Evolutionary conservation across 2,329 filamentous ascomycete species (phyloP), one percentile per base, ranked within the genome.

Genomic region (Nothophoma quercina): DNA sequence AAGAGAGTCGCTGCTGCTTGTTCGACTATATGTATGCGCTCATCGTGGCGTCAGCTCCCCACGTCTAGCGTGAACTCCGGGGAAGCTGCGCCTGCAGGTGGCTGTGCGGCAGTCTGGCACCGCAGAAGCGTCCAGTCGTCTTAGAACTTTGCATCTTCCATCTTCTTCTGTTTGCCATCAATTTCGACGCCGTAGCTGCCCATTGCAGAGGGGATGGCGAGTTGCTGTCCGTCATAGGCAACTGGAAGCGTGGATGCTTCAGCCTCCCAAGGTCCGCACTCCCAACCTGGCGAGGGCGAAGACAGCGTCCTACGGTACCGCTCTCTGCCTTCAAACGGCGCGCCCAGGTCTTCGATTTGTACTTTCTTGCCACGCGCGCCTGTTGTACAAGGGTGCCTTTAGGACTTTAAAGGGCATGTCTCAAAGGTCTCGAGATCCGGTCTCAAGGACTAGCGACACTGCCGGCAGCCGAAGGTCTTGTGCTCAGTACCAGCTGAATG

Each of bases 21-120:
- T 25, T 43, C 28, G 26, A 28, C 39, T 5, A 16, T 15, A 29
- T 47, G 42, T 38, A 48, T 48, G 43, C 50, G 50, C 38, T 53
- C 50, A 53, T 53, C 30, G 43, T 53, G 50, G 42, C 50, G 50
- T 53, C 50, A 53, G 30, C 26, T 36, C 25, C 18, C 41, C 8
- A 22, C 21, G 16, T n/a, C 25, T 25, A 36, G 25, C 33, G 40
- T 36, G n/a, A 40, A 38, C 19, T 47, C 50, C 36, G 36, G 15
- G 19, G 29, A 25, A 41, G 15, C 15, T 36, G n/a, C n/a, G n/a
- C n/a, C n/a, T n/a, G 41, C 49, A 26, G 12, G 43, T 41, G 42
- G 49, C 48, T 45, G 34, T 34, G 48, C 40, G 33, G 29, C 40
- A 19, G 25, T 23, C 33, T 7, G 9, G 18, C 42, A 22, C 23